These are phyloP conservation scores for Porphyridium purpureum DNA, from an alignment of 23 red algal genomes.

Conservation along the genomic window DNA sequence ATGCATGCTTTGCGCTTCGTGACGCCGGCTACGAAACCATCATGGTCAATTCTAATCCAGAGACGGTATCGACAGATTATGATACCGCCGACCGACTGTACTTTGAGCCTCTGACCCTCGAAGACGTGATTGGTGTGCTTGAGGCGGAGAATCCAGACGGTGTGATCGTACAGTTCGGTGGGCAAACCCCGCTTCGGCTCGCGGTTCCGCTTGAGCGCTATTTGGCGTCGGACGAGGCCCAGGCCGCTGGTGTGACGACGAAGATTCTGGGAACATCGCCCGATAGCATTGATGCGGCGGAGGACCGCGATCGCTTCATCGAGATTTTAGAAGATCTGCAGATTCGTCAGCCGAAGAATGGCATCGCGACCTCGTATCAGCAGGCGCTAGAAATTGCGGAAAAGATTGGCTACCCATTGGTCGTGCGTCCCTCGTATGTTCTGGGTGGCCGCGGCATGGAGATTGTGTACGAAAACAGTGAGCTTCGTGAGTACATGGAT, in stretches of 20 bases:
- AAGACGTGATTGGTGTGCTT: constrained; percentile 83
- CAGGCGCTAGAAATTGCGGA: constrained; percentile 56
- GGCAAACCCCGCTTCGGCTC: constrained; percentile 92
- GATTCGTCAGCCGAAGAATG: constrained; percentile 86
- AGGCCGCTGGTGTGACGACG: constrained; percentile 42
- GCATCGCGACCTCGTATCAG: constrained; percentile 58
- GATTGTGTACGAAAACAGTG: constrained; percentile 64
- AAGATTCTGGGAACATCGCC: constrained; percentile 82
- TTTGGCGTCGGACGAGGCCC: constrained; percentile 58
- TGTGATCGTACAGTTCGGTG: constrained; percentile 87
- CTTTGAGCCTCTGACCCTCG: constrained; percentile 98
- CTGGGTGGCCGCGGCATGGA: constrained; percentile 99
- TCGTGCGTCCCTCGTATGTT: constrained; percentile 91
- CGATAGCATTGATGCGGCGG: constrained; percentile 87
- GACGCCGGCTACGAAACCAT: constrained; percentile 86
- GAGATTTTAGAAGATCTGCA: constrained; percentile 69
- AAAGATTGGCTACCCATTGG: constrained; percentile 79
- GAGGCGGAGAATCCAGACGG: constrained; percentile 93
- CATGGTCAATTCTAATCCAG: constrained; percentile 98
- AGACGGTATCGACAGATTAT: constrained; percentile 98
- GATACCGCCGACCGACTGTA: constrained; percentile 91
- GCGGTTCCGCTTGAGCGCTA: constrained; percentile 80
- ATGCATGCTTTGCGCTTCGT: constrained; percentile 88
- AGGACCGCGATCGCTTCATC: constrained; percentile 91
- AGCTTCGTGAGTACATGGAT: constrained; percentile 84